These are phyloP conservation scores for Paraphaeosphaeria sporulosa DNA, from an alignment of 2,329 filamentous ascomycete species.

Conservation along the genomic window DNA sequence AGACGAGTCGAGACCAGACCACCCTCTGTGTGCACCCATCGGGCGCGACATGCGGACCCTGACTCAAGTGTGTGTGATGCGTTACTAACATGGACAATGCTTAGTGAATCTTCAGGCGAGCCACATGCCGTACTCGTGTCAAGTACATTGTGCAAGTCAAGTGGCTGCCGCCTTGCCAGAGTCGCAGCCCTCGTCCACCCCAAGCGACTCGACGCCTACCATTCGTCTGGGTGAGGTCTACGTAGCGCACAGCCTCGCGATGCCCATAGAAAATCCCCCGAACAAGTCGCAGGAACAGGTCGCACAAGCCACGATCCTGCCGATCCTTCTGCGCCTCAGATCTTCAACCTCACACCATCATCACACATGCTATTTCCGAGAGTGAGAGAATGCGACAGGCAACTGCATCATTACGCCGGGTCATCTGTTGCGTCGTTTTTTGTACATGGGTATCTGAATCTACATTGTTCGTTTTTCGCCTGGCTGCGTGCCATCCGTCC, in stretches of 20 bases:
- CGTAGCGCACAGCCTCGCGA: conserved; percentile 10
- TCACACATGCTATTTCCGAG: background rate
- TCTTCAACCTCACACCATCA: conserved; percentile 1
- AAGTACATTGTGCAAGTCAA: background rate
- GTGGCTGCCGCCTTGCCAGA: background rate
- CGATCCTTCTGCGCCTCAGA: conserved; percentile 10
- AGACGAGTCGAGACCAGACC: background rate
- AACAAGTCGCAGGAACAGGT: background rate
- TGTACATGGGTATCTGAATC: conserved; percentile 18
- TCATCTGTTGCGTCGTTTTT: conserved; percentile 1
- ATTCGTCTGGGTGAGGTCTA: background rate
- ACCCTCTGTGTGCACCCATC: background rate
- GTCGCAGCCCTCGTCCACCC: background rate
- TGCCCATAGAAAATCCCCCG: background rate
- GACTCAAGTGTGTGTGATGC: background rate
- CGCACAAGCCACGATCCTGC: conserved; percentile 12
- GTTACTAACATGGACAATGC: background rate
- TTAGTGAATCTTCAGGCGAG: background rate
- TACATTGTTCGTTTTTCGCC: background rate
- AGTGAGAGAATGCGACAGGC: background rate
- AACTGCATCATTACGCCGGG: conserved; percentile 1
- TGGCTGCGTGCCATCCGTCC: background rate
- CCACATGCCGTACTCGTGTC: background rate
- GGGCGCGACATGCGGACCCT: background rate
- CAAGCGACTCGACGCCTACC: background rate